phyloP scores from a whole-genome alignment of 371 early-diverging fungal genomes.

The Rhizopus sp. region DNA sequence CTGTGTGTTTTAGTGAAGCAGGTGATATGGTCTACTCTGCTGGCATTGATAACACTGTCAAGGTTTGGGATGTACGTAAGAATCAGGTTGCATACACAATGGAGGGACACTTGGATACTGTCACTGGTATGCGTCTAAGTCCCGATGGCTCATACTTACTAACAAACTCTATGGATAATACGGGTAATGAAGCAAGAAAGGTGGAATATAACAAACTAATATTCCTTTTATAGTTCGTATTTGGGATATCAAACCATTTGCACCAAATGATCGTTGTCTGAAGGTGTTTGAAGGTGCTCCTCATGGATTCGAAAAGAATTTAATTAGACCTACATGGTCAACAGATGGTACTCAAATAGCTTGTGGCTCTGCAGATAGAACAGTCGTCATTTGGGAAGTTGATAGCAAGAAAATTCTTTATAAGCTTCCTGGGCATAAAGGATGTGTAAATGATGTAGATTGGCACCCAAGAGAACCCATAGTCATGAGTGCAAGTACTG shows the following conservation, averaged over 20 bases:
- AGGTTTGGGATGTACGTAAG: constrained; percentile 89
- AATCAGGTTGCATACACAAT: constrained; percentile 66
- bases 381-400: constrained; percentile 94
- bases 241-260: constrained; percentile 95
- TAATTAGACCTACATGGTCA: constrained; percentile 88
- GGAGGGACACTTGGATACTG: constrained; percentile 86
- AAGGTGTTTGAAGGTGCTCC: constrained; percentile 88
- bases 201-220: neutral
- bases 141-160: constrained; percentile 84
- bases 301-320: constrained; percentile 92
- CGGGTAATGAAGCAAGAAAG: constrained; percentile 45
- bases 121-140: constrained; percentile 84
- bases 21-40: constrained; percentile 86
- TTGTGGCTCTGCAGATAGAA: constrained; percentile 91
- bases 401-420: constrained; percentile 82
- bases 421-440: constrained; percentile 97
- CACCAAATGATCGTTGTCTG: constrained; percentile 63
- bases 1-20: constrained; percentile 76
- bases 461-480: constrained; percentile 94
- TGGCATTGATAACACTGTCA: constrained; percentile 89
- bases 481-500: constrained; percentile 82
- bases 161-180: constrained; percentile 92
- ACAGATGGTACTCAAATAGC: constrained; percentile 90
- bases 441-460: constrained; percentile 94
- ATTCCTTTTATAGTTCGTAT: constrained; percentile 64